Evolutionary conservation across 176 grass and related monocot genomes (phyloP).

Genomic region (Cocos nucifera): DNA sequence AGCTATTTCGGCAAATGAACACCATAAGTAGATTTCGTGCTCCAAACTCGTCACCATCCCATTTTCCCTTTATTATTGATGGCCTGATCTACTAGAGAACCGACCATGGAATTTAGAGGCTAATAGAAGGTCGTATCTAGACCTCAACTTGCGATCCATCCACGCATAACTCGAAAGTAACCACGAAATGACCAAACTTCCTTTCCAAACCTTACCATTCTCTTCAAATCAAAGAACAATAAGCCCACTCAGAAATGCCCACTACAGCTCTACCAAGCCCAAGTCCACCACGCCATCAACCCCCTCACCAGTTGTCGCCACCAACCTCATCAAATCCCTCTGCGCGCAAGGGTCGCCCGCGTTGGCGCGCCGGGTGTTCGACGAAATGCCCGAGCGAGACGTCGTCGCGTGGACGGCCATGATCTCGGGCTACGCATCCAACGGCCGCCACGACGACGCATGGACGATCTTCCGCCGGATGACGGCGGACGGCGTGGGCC

Average conservation of each 20-base stretch:
- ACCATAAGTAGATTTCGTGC: too few relatives aligned
- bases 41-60: too few relatives aligned
- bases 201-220: too few relatives aligned
- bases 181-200: too few relatives aligned
- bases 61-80: too few relatives aligned
- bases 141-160: too few relatives aligned
- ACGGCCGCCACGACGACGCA: constrained; percentile 12
- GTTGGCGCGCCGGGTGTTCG: constrained; percentile 35
- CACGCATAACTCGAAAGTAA: too few relatives aligned
- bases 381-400: constrained; percentile 38
- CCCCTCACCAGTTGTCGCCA: constrained; percentile 10
- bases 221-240: too few relatives aligned
- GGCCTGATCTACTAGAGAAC: too few relatives aligned
- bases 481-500: constrained; percentile 13
- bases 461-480: constrained; percentile 26
- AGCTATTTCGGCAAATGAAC: too few relatives aligned
- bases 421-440: constrained; percentile 44
- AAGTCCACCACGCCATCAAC: background rate
- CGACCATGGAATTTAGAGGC: too few relatives aligned
- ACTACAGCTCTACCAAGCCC: background rate
- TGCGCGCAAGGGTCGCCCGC: constrained; percentile 16
- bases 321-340: constrained; percentile 21
- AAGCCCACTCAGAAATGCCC: background rate
- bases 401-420: constrained; percentile 56
- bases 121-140: too few relatives aligned